These are phyloP conservation scores for Pseudocercospora musae DNA, from an alignment of 2,329 filamentous ascomycete species.

Conservation along the genomic window DNA sequence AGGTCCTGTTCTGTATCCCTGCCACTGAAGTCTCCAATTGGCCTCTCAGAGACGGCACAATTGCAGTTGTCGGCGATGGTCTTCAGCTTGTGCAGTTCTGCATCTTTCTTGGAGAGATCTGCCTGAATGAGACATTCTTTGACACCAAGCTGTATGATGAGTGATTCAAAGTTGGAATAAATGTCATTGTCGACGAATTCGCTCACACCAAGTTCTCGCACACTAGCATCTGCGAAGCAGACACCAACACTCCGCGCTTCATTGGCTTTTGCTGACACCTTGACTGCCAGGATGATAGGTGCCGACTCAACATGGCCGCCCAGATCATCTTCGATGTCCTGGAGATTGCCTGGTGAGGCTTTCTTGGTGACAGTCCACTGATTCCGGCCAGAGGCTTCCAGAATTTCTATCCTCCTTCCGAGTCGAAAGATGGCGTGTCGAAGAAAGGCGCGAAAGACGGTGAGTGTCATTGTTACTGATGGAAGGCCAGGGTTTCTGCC, in stretches of 20 bases:
- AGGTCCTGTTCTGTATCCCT: slow-evolving; percentile 96
- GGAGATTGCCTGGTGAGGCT: slow-evolving; percentile 87
- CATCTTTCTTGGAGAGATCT: slow-evolving; percentile 77
- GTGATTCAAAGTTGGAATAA: slow-evolving; percentile 95
- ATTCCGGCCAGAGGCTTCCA: slow-evolving; percentile 73
- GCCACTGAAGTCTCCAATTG: slow-evolving; percentile 72
- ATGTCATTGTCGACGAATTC: slow-evolving; percentile 99
- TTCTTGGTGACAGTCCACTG: slow-evolving; percentile 87
- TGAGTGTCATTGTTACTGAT: slow-evolving; percentile 92
- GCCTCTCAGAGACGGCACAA: slow-evolving; percentile 80
- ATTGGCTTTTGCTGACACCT: slow-evolving; percentile 80
- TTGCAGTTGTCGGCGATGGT: slow-evolving; percentile 91
- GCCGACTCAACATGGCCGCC: slow-evolving; percentile 82
- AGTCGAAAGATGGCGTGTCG: slow-evolving; percentile 89
- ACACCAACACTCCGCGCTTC: slow-evolving; percentile 88
- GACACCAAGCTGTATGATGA: slow-evolving; percentile 93
- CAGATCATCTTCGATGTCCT: slow-evolving; percentile 94
- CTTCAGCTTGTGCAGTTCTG: slow-evolving; percentile 80
- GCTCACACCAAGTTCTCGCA: slow-evolving; percentile 90
- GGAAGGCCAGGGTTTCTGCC: slow-evolving; percentile 80
- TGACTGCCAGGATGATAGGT: slow-evolving; percentile 92
- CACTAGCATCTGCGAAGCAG: slow-evolving; percentile 95
- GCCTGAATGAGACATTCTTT: slow-evolving; percentile 87
- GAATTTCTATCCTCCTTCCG: slow-evolving; percentile 88
- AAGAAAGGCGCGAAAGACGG: slow-evolving; percentile 92